A percentile compares a stretch with the other conserved stretches of the same genome.
Evolutionary conservation across 2,329 filamentous ascomycete species (phyloP).

Genomic region (Claviceps spartinae): DNA sequence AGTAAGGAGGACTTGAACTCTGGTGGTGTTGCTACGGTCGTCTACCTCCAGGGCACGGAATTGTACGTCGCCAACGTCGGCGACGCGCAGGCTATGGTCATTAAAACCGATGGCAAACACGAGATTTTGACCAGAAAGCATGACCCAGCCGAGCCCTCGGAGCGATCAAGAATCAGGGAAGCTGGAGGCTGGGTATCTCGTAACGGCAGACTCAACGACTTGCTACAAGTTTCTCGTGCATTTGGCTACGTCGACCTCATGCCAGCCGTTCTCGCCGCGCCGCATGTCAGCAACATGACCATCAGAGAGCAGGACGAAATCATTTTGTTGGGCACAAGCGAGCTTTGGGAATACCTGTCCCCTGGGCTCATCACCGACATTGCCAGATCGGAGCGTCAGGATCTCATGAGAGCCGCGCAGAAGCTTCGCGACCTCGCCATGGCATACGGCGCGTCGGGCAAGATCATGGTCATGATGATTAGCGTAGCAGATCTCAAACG

Average conservation of each 20-base stretch:
- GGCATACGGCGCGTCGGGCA: constrained; percentile 82
- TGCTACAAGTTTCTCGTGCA: constrained; percentile 79
- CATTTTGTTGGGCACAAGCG: constrained; percentile 77
- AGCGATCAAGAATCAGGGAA: constrained; percentile 81
- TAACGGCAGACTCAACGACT: constrained; percentile 85
- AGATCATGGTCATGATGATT: constrained; percentile 99
- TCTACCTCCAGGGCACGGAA: constrained; percentile 81
- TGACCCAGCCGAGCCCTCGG: constrained; percentile 73
- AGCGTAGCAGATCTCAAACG: constrained; percentile 84
- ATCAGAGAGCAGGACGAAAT: constrained; percentile 86
- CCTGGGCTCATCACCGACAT: constrained; percentile 87
- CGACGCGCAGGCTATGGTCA: constrained; percentile 88
- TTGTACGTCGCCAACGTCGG: constrained; percentile 92
- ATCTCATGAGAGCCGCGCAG: constrained; percentile 90
- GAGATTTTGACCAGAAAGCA: constrained; percentile 81
- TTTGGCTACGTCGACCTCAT: constrained; percentile 92
- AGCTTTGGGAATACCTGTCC: constrained; percentile 89
- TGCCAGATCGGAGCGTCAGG: constrained; percentile 69
- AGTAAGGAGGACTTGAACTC: constrained; percentile 81
- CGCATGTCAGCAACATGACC: constrained; percentile 64
- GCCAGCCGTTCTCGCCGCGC: constrained; percentile 84
- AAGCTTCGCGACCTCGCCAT: constrained; percentile 91
- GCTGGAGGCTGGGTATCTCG: constrained; percentile 93
- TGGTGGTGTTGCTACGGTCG: constrained; percentile 80
- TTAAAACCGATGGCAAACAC: constrained; percentile 75